These are phyloP conservation scores for Galerina sulciceps DNA, from an alignment of 768 basidiomycete species.

Conservation along the genomic window DNA sequence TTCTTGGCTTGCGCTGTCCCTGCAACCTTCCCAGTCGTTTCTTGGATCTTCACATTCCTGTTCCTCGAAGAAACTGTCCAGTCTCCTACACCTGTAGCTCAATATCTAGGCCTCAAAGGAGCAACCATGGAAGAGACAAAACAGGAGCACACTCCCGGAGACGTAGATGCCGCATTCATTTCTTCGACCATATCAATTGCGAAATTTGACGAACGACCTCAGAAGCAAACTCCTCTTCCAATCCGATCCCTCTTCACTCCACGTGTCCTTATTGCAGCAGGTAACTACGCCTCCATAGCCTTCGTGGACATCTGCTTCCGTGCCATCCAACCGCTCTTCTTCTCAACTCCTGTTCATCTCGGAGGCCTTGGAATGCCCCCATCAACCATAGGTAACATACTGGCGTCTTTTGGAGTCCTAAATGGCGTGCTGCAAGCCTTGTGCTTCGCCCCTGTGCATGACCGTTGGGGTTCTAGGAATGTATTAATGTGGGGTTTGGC, in stretches of 20 bases:
- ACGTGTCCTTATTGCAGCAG: conserved; percentile 52
- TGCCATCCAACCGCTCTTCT: conserved; percentile 66
- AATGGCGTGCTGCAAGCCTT: conserved; percentile 60
- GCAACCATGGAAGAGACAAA: too few species aligned
- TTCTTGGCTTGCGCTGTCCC: conserved; percentile 66
- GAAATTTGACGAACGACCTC: too few species aligned
- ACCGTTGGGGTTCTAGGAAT: conserved; percentile 50
- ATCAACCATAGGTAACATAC: conserved; percentile 57
- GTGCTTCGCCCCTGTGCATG: conserved; percentile 53
- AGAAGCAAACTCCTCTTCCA: conserved; percentile 34
- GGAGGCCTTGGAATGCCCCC: conserved; percentile 70
- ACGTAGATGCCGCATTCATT: too few species aligned
- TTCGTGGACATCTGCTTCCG: conserved; percentile 57
- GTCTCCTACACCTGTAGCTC: too few species aligned
- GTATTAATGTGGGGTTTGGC: conserved; percentile 50
- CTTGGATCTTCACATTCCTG: background rate
- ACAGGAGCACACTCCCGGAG: too few species aligned
- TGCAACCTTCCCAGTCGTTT: conserved; percentile 43
- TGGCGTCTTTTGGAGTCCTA: conserved; percentile 52
- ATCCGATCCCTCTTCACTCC: conserved; percentile 46
- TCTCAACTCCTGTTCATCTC: conserved; percentile 60
- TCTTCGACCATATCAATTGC: too few species aligned
- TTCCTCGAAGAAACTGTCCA: conserved; percentile 18
- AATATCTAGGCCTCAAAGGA: too few species aligned
- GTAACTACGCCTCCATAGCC: conserved; percentile 59